Evolutionary conservation across 257 asterid genomes (phyloP).

Genomic region (Solanum corneliomulleri): DNA sequence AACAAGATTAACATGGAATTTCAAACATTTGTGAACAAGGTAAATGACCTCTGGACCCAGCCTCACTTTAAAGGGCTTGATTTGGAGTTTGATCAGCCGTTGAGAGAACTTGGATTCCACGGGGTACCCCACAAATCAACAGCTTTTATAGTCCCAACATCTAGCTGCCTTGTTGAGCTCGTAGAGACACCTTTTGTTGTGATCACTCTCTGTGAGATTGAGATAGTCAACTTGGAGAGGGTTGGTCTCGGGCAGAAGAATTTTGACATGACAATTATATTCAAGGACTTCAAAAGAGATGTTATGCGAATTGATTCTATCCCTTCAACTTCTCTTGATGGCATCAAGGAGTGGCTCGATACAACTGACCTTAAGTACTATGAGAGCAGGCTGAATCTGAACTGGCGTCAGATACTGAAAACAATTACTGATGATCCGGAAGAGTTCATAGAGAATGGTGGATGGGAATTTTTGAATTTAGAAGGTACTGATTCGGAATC

Average conservation of each 20-base stretch:
- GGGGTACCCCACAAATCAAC: conserved; percentile 18
- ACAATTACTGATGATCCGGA: conserved; percentile 17
- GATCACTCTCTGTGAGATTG: conserved; percentile 15
- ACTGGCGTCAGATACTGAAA: conserved; percentile 16
- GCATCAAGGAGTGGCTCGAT: conserved; percentile 22
- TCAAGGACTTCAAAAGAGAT: conserved; percentile 21
- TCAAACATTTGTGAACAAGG: conserved; percentile 12
- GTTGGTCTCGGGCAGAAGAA: conserved; percentile 21
- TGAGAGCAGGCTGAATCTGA: conserved; percentile 20
- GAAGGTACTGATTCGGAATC: conserved; percentile 14
- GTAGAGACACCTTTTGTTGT: conserved; percentile 15
- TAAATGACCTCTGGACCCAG: conserved; percentile 18
- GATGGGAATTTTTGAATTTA: conserved; percentile 18
- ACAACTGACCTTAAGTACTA: conserved; percentile 16
- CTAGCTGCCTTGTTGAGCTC: conserved; percentile 17
- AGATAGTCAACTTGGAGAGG: conserved; percentile 17
- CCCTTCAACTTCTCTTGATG: conserved; percentile 15
- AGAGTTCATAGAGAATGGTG: conserved; percentile 14
- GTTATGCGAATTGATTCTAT: conserved; percentile 19
- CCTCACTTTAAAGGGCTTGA: conserved; percentile 16
- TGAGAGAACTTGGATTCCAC: conserved; percentile 19
- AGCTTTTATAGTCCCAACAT: conserved; percentile 15
- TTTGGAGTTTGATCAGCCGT: conserved; percentile 20
- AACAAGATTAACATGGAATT: conserved; percentile 16
- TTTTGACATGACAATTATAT: conserved; percentile 19